Conservation (phyloP, 441 rosid genomes). For the Theobroma grandiflorum region DNA sequence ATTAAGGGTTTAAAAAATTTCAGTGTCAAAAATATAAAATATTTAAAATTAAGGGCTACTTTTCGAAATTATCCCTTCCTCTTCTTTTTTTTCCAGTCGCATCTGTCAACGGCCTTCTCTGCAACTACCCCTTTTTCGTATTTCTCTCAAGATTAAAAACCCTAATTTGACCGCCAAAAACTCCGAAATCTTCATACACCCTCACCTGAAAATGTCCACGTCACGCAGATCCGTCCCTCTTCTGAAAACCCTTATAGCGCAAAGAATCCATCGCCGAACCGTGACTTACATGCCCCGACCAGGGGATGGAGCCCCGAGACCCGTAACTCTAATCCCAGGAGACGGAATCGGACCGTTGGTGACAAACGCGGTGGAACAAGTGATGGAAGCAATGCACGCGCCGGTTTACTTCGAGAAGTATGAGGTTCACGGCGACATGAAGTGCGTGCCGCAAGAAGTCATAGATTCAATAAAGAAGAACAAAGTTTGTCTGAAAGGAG, state of each 20-base stretch:
- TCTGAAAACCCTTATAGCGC: conserved; percentile 33
- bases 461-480: conserved; percentile 88
- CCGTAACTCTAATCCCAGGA: conserved; percentile 86
- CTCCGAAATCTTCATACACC: neutral
- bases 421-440: conserved; percentile 93
- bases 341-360: conserved; percentile 93
- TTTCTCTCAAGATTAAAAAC: neutral
- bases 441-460: conserved; percentile 73
- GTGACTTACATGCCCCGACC: conserved; percentile 99
- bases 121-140: neutral
- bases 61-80: neutral
- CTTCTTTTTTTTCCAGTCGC: neutral
- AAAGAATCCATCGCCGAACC: conserved; percentile 52
- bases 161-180: neutral
- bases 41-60: neutral
- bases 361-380: conserved; percentile 88
- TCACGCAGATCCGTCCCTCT: conserved; percentile 42
- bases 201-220: conserved; percentile 36
- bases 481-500: conserved; percentile 94
- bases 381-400: conserved; percentile 97
- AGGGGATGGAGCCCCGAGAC: conserved; percentile 85
- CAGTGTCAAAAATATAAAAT: neutral
- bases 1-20: neutral
- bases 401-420: conserved; percentile 88
- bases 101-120: neutral